Evolutionary conservation across 208 protist genomes (phyloP).

Genomic region (Trypanosoma rangeli): DNA sequence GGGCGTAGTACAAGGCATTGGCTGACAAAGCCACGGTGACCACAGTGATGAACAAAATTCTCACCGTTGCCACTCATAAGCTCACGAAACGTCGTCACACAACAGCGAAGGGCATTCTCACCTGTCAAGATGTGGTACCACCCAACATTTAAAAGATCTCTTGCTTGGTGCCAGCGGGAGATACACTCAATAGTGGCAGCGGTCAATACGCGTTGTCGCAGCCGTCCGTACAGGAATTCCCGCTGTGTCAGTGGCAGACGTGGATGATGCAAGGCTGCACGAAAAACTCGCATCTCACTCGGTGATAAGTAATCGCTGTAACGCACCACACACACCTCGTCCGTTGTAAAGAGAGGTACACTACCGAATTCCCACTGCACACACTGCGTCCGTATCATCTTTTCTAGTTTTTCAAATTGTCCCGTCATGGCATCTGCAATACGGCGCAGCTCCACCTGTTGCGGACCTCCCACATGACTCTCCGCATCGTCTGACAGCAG

Average conservation of each 20-base stretch:
- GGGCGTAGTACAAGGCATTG: constrained; percentile 59
- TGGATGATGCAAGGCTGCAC: constrained; percentile 42
- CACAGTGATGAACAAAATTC: constrained; percentile 38
- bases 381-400: constrained; percentile 42
- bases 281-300: constrained; percentile 32
- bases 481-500: constrained; percentile 1
- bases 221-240: constrained; percentile 48
- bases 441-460: background rate
- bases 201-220: constrained; percentile 47
- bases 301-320: constrained; percentile 61
- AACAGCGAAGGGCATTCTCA: constrained; percentile 56
- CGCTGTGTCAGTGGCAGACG: constrained; percentile 51
- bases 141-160: background rate
- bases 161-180: constrained; percentile 17
- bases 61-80: constrained; percentile 56
- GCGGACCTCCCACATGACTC: background rate
- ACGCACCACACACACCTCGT: constrained; percentile 46
- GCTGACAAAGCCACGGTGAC: constrained; percentile 40
- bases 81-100: constrained; percentile 45
- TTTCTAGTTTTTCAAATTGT: constrained; percentile 46
- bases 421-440: constrained; percentile 28
- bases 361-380: constrained; percentile 27
- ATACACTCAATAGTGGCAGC: constrained; percentile 31
- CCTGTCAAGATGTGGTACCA: constrained; percentile 58
- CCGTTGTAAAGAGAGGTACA: constrained; percentile 35